These are phyloP conservation scores for Eucalyptus sp. DNA, from an alignment of 345 rosid genomes.

Conservation along the genomic window DNA sequence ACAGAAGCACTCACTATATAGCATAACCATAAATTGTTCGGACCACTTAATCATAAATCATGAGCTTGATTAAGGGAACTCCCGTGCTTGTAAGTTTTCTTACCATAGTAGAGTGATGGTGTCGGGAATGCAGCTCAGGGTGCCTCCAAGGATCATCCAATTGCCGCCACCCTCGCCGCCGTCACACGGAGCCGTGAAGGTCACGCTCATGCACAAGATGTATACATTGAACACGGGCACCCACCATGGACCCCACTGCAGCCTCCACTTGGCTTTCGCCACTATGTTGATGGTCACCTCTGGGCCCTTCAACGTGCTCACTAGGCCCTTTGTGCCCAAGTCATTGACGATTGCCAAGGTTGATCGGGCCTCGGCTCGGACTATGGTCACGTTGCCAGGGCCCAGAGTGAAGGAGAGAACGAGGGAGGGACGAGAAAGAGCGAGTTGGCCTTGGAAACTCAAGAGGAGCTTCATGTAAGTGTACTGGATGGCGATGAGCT, in stretches of 20 bases:
- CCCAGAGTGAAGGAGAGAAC: background rate
- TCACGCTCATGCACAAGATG: background rate
- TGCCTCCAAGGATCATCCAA: too few relatives aligned
- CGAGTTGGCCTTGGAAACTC: background rate
- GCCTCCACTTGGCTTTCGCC: background rate
- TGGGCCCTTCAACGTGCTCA: background rate
- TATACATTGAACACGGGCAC: background rate
- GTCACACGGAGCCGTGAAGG: fast-evolving
- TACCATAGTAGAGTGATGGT: too few relatives aligned
- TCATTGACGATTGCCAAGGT: background rate
- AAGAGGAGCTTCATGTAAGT: background rate
- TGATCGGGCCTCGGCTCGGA: background rate
- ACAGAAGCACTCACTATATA: too few relatives aligned
- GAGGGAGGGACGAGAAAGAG: background rate
- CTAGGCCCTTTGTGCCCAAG: background rate
- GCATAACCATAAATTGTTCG: too few relatives aligned
- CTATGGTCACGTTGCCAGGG: background rate
- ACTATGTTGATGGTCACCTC: background rate
- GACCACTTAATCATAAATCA: too few relatives aligned
- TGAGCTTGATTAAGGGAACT: too few relatives aligned
- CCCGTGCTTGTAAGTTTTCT: too few relatives aligned
- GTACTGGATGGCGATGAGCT: background rate
- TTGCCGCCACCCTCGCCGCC: too few relatives aligned
- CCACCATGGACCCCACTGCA: background rate
- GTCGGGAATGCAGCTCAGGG: too few relatives aligned